Evolutionary conservation across 2,329 filamentous ascomycete genomes (phyloP), one percentile per base, ranked within the genome.

Genomic region (Knoxdaviesia capensis): DNA sequence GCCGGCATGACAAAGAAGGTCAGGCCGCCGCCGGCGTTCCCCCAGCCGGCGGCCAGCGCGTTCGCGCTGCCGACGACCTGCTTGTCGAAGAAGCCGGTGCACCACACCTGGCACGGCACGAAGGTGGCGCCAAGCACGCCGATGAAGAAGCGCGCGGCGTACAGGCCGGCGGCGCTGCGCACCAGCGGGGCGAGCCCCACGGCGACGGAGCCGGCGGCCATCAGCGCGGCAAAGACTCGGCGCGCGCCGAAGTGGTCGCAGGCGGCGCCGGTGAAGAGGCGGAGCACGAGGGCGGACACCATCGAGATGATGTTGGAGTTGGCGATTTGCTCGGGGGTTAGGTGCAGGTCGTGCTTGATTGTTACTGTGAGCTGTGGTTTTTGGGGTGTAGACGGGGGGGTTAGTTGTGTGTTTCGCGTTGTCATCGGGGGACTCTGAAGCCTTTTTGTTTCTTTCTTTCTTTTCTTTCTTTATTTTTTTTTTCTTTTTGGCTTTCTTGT

Each of bases 1-100:
- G 83, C 83, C 2, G 87, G 86, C 85, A 94, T 93, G 51, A 88
- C 72, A 57, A 93, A 92, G 62, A 93, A 93, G 2, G 86, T 93
- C 49, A 93, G 80, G 43, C 87, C 87, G 48, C 86, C 87, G 45
- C 87, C 86, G 30, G 83, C 72, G 51, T 93, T 94, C 41, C 86
- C 87, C 63, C 82, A 79, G 9, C 87, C 87, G 36, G 77, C 87
- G 1, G 85, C 79, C 11, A 94, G 60, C 3, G 84, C 80, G 54
- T 94, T 94, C 46, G 85, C 83, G 5, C 83, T 87, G 39, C 87
- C 87, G 11, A 94, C 80, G 30, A 94, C 69, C 52, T 87, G 90
- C 63, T 87, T 90, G 61, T 94, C 86, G 56, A 85, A 94, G 65
- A 93, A 94, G 0, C 79, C 84, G 0, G 85, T 94, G 7, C 80